A percentile compares a stretch with the other conserved stretches of the same genome.
These are phyloP conservation scores for Suhomyces kunorum DNA, from an alignment of 1,139 yeast species.

Conservation along the genomic window DNA sequence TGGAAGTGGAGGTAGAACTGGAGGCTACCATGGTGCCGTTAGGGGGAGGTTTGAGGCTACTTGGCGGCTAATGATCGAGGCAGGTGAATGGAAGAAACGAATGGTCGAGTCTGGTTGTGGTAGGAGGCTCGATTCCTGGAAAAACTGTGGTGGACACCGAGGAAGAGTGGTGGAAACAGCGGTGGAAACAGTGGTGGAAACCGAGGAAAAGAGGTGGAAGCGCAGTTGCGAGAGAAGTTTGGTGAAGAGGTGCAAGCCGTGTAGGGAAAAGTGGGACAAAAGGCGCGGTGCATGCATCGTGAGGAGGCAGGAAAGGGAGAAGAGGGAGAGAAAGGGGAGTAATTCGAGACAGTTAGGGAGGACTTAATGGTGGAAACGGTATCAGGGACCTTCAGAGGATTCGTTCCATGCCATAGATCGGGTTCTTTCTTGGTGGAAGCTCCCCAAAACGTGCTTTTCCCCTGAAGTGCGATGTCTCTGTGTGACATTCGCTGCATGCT, in stretches of 20 bases:
- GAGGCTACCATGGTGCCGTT: slow-evolving; percentile 20
- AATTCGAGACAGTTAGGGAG: too few relatives aligned
- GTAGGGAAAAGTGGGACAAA: slow-evolving; percentile 5
- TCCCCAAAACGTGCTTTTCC: too few relatives aligned
- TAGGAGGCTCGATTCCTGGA: too few relatives aligned
- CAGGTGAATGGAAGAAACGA: too few relatives aligned
- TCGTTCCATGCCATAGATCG: too few relatives aligned
- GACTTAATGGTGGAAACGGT: too few relatives aligned
- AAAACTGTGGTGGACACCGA: background rate
- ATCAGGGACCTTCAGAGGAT: too few relatives aligned
- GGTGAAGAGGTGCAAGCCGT: slow-evolving; percentile 9
- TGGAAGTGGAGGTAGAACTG: slow-evolving; percentile 57
- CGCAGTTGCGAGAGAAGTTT: too few relatives aligned
- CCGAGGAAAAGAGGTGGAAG: background rate
- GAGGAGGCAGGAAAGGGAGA: background rate
- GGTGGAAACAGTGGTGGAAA: background rate
- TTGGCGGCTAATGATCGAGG: background rate
- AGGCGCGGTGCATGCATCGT: background rate
- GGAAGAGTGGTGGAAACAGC: background rate
- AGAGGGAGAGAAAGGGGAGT: background rate
- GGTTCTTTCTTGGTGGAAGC: too few relatives aligned
- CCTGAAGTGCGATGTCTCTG: too few relatives aligned
- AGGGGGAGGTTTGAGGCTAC: background rate
- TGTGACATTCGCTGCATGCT: too few relatives aligned
- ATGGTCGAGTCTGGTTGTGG: too few relatives aligned